Evolutionary conservation across 805 yeast species (phyloP).

Genomic region (Geotrichum ghanense): DNA sequence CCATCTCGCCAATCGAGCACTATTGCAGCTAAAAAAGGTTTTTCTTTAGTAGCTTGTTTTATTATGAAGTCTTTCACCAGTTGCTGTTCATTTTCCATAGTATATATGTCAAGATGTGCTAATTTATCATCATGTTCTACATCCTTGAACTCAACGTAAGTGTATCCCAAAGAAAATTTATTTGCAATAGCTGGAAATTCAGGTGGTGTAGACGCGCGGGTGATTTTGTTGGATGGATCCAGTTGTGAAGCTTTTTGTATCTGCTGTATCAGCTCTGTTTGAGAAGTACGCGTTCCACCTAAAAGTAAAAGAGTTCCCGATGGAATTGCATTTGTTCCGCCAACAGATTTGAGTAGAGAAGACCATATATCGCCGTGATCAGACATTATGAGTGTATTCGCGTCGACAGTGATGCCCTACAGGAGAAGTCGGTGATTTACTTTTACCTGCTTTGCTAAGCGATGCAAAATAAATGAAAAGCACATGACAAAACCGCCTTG

Average conservation of each 20-base stretch:
- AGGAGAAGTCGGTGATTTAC: no score
- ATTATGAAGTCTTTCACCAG: slow-evolving; percentile 8
- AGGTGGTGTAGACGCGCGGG: background rate
- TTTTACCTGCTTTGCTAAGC: no score
- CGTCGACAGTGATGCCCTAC: no score
- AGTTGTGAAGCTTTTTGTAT: background rate
- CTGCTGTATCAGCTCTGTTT: slow-evolving; percentile 2
- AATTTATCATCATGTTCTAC: slow-evolving; percentile 14
- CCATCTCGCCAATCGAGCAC: slow-evolving; percentile 11
- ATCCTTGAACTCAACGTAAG: slow-evolving; percentile 18
- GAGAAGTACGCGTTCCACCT: slow-evolving; percentile 1
- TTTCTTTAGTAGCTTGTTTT: slow-evolving; percentile 7
- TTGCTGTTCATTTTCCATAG: slow-evolving; percentile 9
- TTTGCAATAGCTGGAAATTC: slow-evolving; percentile 8
- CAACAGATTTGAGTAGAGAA: slow-evolving; percentile 6
- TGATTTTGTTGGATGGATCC: background rate
- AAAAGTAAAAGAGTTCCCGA: slow-evolving; percentile 5
- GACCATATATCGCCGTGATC: slow-evolving; percentile 5
- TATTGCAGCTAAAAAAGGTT: slow-evolving; percentile 6
- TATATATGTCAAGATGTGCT: slow-evolving; percentile 14
- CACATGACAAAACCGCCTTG: no score
- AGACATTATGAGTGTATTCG: background rate
- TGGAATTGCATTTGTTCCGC: slow-evolving; percentile 3
- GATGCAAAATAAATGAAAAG: no score
- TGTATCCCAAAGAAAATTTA: slow-evolving; percentile 18